phyloP scores from a whole-genome alignment of 441 rosid genomes.

The Erodium trifolium region DNA sequence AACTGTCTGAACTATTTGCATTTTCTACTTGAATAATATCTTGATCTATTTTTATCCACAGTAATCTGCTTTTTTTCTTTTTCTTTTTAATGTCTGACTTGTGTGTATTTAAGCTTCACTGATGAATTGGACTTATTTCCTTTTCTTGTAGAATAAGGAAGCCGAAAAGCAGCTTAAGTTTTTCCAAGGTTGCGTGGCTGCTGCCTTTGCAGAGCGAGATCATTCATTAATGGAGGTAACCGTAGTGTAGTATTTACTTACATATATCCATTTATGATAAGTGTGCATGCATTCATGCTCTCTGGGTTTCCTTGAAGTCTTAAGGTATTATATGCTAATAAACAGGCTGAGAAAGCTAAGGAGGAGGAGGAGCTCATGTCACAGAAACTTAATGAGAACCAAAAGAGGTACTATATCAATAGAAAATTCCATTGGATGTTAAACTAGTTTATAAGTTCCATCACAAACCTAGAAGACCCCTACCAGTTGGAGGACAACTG shows the following conservation, averaged over 20 bases:
- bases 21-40: too few relatives aligned
- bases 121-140: slow-evolving; percentile 12
- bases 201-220: slow-evolving; percentile 97
- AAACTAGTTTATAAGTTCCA: neutral
- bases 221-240: slow-evolving; percentile 83
- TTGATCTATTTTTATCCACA: too few relatives aligned
- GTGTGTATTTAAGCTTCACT: too few relatives aligned
- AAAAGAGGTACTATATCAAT: slow-evolving; percentile 41
- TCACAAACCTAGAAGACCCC: neutral
- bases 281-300: neutral
- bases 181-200: slow-evolving; percentile 95
- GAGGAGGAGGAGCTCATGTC: slow-evolving; percentile 76
- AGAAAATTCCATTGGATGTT: slow-evolving; percentile 9
- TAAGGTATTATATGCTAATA: slow-evolving; percentile 16
- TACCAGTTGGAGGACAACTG: neutral
- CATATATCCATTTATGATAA: neutral
- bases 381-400: slow-evolving; percentile 44
- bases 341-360: slow-evolving; percentile 92
- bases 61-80: too few relatives aligned
- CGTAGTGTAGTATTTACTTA: slow-evolving; percentile 3
- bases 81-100: too few relatives aligned
- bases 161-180: slow-evolving; percentile 89
- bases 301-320: slow-evolving; percentile 8
- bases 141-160: slow-evolving; percentile 58
- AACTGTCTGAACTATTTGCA: too few relatives aligned